Evolutionary conservation across 1,284 basidiomycete species (phyloP), one percentile per base, ranked within the genome.

Genomic region (Marasmius sp.): DNA sequence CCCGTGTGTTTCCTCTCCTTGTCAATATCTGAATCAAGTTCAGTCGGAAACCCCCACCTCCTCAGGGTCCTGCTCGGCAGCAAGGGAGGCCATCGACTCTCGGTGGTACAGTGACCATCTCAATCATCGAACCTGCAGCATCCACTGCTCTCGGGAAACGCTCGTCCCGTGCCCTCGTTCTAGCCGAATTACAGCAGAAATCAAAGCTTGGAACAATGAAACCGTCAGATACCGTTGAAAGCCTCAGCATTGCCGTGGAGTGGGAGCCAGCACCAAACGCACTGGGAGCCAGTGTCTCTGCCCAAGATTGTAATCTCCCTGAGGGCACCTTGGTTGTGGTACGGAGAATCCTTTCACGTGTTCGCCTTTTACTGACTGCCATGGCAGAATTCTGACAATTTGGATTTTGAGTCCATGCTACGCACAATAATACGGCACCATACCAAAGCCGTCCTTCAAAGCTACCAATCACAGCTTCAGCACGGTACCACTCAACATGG

Each of bases 221-320:
- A 47, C 84, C 88, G 1, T 92, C 89, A 1, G 92, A 93, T 68
- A 83, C 87, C 63, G 83, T 91, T 3, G 89, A 93, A 72, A 81
- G 81, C 77, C 61, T 90, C 79, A 74, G 79, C 73, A 76, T 81
- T 63, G 77, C 83, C 38, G 85, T 89, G 12, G 77, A 77, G 54
- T 93, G 91, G 91, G 85, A 88, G 67, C 86, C 89, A 4, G 79
- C 81, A 54, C 78, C 79, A 60, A 81, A 80, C 38, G 85, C 87
- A 14, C 74, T 92, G 16, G 88, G 87, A 4, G 81, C 85, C 3
- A 65, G 70, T 43, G 75, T 88, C 20, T 74, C 83, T 8, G 70
- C 73, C 12, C 79, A 80, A 47, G 82, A 83, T 37, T 68, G 72
- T 22, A 67, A 73, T 27, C 67, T 83, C 12, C 66, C 71, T 6